Evolutionary conservation across 177 flowering plant genomes (phyloP), one percentile per base, ranked within the genome.

Genomic region (Vitis hybrid): DNA sequence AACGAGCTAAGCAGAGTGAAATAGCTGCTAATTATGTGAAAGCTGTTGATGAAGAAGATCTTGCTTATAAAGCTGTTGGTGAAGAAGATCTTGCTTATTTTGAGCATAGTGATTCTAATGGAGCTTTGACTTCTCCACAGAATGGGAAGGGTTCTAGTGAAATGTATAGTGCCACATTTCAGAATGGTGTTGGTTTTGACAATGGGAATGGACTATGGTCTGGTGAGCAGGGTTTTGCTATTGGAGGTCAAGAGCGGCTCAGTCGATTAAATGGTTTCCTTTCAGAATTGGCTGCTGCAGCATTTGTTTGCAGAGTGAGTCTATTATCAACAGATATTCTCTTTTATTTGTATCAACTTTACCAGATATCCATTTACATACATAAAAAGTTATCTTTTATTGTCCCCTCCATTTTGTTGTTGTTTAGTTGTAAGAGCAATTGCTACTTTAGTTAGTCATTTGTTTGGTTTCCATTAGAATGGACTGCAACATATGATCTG

Each of bases 201-300:
- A 87, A 83, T 81, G 97, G 97, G 45, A 88, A 90, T 82, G 98
- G 99, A 45, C 59, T 89, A 30, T 86, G 91, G 94, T 81, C 92
- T 57, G 79, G 93, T 69, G 97, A 92, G 66, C 98, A 92, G 68
- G 98, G 99, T 63, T 96, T 96, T 82, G 95, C 98, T 50, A 83
- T 96, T 71, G 99, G 99, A 67, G 97, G 98, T 67, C 84, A 86
- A 68, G 99, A 96, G 74, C 87, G 88, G 40, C 81, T 81, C 68
- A 87, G 98, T 72, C 82, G 95, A 72, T 70, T 59, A 70, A 85
- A 87, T 79, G 97, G 97, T 72, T 93, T 91, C 79, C 92, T 93
- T 65, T 91, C 99, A 40, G 99, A 96, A 79, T 82, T 96, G 84
- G 99, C 98, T 74, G 98, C 97, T 72, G 99, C 97, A 52, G 95